Base-by-base conservation (phyloP, 306 rosid genomes). In the Ziziphus jujuba region DNA sequence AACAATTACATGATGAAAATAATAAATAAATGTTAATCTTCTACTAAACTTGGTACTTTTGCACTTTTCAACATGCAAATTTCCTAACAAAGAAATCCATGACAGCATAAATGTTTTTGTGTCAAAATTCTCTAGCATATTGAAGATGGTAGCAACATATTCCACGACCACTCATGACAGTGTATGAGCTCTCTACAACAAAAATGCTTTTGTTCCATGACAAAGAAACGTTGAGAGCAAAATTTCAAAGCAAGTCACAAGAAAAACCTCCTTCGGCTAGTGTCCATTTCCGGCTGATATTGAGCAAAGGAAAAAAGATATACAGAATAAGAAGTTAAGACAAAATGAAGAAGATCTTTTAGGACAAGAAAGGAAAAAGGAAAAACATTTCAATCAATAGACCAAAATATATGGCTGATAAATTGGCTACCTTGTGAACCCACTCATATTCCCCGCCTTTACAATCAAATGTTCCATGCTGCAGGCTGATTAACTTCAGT, bases 201-300 rank as follows among this genome's bases (percentile, higher is more conserved):
- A 63, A 22, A 58, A 75, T 65, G 40, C 61, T 23, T 56, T 57
- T 12, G 31, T 43, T 71, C 68, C 79, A 49, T 15, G 4, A n/a
- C 40, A 16, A 59, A 71, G 75, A 25, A 43, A 17, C 35, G 63
- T 28, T 54, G 59, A 72, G 64, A 64, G 78, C 73, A 61, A 54
- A 19, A 34, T 53, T 70, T 70, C 78, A 56, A 50, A 17, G 63
- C 63, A 72, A 73, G 45, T 84, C 77, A 93, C 58, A 93, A 81
- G 88, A 93, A 93, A 74, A 93, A 93, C 75, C 99, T 90, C 81
- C 99, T 88, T 22, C 99, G 83, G 82, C 99, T 90, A 2, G 99
- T 93, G 81, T 93, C 99, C 97, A 93, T 93, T 79, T 93, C 97
- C 68, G 96, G 83, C 99, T 93, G 59, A 60, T 47, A 60, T 48